Evolutionary conservation across 371 early-diverging fungal genomes (phyloP).

Genomic region (Lichtheimia hyalospora): DNA sequence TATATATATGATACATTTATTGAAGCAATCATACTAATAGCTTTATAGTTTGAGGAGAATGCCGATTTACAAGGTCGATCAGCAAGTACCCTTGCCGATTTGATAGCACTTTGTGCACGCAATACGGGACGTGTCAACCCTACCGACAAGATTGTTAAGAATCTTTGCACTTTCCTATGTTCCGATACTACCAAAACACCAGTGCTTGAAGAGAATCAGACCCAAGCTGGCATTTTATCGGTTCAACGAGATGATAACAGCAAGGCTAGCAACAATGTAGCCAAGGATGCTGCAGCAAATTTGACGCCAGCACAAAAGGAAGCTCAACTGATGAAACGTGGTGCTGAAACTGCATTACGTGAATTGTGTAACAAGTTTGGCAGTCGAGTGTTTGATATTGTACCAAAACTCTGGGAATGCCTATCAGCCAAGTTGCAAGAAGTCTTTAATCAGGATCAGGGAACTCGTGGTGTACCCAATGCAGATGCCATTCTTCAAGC

Average conservation of each 20-base stretch:
- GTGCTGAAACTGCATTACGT: constrained; percentile 75
- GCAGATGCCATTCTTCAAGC: constrained; percentile 31
- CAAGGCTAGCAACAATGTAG: not conserved
- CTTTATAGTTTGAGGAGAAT: constrained; percentile 62
- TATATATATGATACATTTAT: not conserved
- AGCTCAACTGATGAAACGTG: constrained; percentile 74
- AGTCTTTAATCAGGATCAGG: constrained; percentile 21
- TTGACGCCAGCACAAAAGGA: constrained; percentile 45
- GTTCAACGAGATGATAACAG: constrained; percentile 49
- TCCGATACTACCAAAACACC: constrained; percentile 78
- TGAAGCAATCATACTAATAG: not conserved
- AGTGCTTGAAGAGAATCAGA: constrained; percentile 58
- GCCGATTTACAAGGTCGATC: constrained; percentile 67
- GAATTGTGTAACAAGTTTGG: constrained; percentile 78
- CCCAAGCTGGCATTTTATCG: constrained; percentile 65
- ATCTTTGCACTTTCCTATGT: constrained; percentile 84
- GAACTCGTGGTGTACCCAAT: constrained; percentile 11
- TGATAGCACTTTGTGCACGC: constrained; percentile 57
- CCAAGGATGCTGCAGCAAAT: constrained; percentile 43
- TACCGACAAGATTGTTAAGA: constrained; percentile 87
- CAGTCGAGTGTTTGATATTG: constrained; percentile 58
- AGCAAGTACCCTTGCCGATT: constrained; percentile 55
- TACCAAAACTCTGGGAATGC: constrained; percentile 85
- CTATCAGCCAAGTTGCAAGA: constrained; percentile 52
- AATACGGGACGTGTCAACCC: constrained; percentile 49